phyloP scores from a whole-genome alignment of 805 yeast species.

The Sugiyamaella chiloensis region DNA sequence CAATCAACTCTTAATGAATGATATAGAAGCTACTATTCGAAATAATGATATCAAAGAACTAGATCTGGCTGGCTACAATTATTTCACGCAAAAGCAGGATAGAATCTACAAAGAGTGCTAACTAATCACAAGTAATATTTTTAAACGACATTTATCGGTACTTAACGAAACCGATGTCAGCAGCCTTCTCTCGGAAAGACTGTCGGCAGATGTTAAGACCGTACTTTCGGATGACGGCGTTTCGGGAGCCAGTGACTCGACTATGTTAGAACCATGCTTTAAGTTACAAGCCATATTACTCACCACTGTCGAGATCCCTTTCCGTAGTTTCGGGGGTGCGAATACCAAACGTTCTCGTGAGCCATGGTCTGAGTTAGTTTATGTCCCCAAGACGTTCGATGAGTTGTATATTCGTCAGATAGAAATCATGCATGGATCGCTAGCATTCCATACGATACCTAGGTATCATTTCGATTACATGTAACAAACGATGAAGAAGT shows the following conservation, averaged over 20 bases:
- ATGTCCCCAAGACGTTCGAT: too few relatives aligned
- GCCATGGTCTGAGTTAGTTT: slow-evolving; percentile 92
- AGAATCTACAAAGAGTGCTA: too few relatives aligned
- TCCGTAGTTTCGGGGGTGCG: slow-evolving; percentile 99
- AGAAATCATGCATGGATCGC: too few relatives aligned
- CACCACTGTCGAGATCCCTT: slow-evolving; percentile 99
- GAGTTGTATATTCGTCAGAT: too few relatives aligned
- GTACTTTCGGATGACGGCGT: slow-evolving; percentile 99
- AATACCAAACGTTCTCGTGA: slow-evolving; percentile 99
- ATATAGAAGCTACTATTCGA: too few relatives aligned
- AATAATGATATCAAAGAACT: background rate
- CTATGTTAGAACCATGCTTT: slow-evolving; percentile 18
- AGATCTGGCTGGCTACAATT: background rate
- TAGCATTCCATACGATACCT: too few relatives aligned
- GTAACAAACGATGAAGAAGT: too few relatives aligned
- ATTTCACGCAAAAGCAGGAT: too few relatives aligned
- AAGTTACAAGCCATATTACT: slow-evolving; percentile 10
- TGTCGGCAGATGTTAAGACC: slow-evolving; percentile 99
- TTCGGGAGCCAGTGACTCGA: slow-evolving; percentile 98
- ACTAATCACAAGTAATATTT: too few relatives aligned
- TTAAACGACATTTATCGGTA: slow-evolving; percentile 92
- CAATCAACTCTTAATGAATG: too few relatives aligned
- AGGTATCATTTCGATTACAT: too few relatives aligned
- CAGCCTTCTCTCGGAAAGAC: slow-evolving; percentile 99
- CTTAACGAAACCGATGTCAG: slow-evolving; percentile 98